Base-by-base conservation (phyloP, 2,329 filamentous ascomycete genomes). In the Phoma sp. region DNA sequence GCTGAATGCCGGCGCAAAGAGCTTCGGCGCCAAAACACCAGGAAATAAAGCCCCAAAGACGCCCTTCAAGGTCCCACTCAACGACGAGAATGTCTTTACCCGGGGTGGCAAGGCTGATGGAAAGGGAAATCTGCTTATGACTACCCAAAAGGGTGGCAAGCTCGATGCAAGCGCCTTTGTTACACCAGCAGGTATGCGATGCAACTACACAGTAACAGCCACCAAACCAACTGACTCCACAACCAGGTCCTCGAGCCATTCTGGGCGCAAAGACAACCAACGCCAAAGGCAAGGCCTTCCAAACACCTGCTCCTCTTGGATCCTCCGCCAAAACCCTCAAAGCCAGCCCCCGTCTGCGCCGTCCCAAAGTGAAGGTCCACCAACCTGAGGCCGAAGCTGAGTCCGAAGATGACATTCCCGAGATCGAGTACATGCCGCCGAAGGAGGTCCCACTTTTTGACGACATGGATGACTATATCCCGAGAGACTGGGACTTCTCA, bases 251-350 rank as follows among this genome's bases (percentile, higher is more conserved):
- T 45, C 86, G 93, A 67, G 92, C 93, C 33, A 90, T 91, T 10
- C 79, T 99, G 42, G 93, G 93, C 30, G 89, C 91, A 81, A 99
- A 99, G 77, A 98, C 93, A 1, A 98, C 95, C 47, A 99, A 99
- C 75, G 91, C 90, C 48, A 98, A 96, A 79, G 84, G 88, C 55
- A 85, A 81, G 70, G 82, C 81, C 44, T 83, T 86, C 61, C 87
- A 89, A 59, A 87, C 86, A 4, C 84, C 84, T 6, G 87, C 84
- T 27, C 87, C 83, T 29, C 88, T 87, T 83, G 44, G 67, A 23
- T 62, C 70, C 52, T 70, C 71, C 9, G 86, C 87, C 57, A 88
- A 87, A 75, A 86, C 86, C 0, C 82, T 85, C 59, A 88, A 87
- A 74, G 85, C 85, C 1, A 87, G 84, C 13, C 79, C 81, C 4